Evolutionary conservation across 805 yeast species (phyloP), one percentile per base, ranked within the genome.

Genomic region (Candida nanaspora): DNA sequence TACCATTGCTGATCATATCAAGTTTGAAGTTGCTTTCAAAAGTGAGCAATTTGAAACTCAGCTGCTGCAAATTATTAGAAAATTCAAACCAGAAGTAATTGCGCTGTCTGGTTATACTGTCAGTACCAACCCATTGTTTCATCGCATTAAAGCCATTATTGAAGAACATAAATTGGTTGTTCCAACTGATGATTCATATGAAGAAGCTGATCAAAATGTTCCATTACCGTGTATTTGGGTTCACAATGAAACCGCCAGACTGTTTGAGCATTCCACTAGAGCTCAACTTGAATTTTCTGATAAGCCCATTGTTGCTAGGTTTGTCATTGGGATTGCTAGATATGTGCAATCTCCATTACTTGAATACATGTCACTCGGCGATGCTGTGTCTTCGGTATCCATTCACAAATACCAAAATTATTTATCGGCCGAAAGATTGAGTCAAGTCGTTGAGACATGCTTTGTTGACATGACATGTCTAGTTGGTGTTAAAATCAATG

Each of bases 401-500:
- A 77, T 91, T 52, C 67, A 69, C 44, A 80, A 80, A 39, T 73
- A 82, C 52, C 99, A 93, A 65, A 67, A 72, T 19, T 65, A 87
- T 39, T 64, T 93, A 29, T 68, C 88, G 2, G 69, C 66, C 27
- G 94, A 85, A 37, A 63, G 68, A 36, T 67, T 91, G 21, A 58
- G 62, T 39, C 80, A 76, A 44, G 84, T 93, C 1, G 60, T 86
- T 41, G 91, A 85, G 44, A 71, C 91, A 3, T 85, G 82, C 1
- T 82, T 86, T 56, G 97, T 93, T 36, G 98, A 93, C 62, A 79
- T 83, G 44, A 85, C 86, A 13, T 88, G 91, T 59, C 68, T 86
- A 68, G 95, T 86, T 40, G 98, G 99, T 55, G 85, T 91, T 22
- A 96, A 91, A 50, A 81, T 93, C 53, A 91, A 93, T 53, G 89